These are phyloP conservation scores for Phytophthora citrophthora DNA, from an alignment of 352 stramenopile genomes.

Conservation along the genomic window DNA sequence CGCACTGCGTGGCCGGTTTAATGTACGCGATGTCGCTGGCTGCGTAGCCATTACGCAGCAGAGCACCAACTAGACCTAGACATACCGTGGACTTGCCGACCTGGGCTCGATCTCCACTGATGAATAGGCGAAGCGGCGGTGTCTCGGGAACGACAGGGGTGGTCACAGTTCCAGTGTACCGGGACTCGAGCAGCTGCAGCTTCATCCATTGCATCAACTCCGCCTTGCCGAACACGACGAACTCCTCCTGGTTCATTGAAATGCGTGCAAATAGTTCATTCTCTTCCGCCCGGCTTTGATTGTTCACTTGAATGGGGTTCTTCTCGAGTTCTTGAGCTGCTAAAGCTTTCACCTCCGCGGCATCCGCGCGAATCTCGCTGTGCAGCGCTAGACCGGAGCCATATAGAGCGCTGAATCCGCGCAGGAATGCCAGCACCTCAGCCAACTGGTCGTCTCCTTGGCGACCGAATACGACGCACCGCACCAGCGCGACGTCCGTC, in stretches of 20 bases:
- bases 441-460: slow-evolving; percentile 31
- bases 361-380: slow-evolving; percentile 24
- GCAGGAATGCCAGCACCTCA: slow-evolving; percentile 45
- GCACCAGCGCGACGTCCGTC: slow-evolving; percentile 13
- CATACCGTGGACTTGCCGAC: slow-evolving; percentile 97
- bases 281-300: not conserved
- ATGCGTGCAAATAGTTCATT: slow-evolving; percentile 35
- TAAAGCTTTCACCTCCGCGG: slow-evolving; percentile 21
- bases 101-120: slow-evolving; percentile 85
- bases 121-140: slow-evolving; percentile 62
- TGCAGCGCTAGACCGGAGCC: slow-evolving; percentile 50
- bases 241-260: slow-evolving; percentile 28
- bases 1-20: slow-evolving; percentile 98
- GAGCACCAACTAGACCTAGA: slow-evolving; percentile 91
- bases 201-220: slow-evolving; percentile 46
- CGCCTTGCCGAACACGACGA: slow-evolving; percentile 34
- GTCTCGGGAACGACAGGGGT: not conserved
- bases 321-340: slow-evolving; percentile 19
- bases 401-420: slow-evolving; percentile 63
- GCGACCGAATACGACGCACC: slow-evolving; percentile 45
- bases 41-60: slow-evolving; percentile 78
- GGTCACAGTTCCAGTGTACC: slow-evolving; percentile 11
- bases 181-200: slow-evolving; percentile 39
- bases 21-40: slow-evolving; percentile 96
- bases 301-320: slow-evolving; percentile 26